phyloP scores from a whole-genome alignment of 2,329 filamentous ascomycete species.

The Botrytis aclada region DNA sequence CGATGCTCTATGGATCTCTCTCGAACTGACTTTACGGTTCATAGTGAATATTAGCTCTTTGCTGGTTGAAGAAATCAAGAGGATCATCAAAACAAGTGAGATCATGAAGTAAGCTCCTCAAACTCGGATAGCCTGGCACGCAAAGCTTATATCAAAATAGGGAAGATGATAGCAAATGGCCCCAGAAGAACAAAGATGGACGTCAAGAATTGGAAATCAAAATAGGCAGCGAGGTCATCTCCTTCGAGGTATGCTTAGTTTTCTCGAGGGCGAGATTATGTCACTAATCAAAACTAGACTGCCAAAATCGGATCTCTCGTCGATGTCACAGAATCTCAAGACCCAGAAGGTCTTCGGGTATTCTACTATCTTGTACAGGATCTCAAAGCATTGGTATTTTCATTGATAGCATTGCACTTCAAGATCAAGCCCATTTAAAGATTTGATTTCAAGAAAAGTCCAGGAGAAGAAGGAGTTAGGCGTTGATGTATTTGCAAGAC shows the following conservation, averaged over 20 bases:
- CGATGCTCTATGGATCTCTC: background rate
- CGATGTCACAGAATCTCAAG: conserved; percentile 92
- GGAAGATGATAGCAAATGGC: conserved; percentile 98
- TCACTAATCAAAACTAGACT: conserved; percentile 55
- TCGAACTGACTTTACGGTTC: conserved; percentile 18
- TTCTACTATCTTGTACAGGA: conserved; percentile 99
- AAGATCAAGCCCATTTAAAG: conserved; percentile 81
- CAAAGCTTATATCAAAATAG: conserved; percentile 46
- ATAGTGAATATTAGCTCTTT: conserved; percentile 93
- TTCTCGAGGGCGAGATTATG: background rate
- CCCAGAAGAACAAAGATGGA: conserved; percentile 98
- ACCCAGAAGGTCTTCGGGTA: conserved; percentile 91
- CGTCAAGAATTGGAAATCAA: conserved; percentile 95
- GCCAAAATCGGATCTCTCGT: conserved; percentile 97
- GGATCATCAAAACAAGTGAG: conserved; percentile 94
- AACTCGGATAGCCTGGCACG: background rate
- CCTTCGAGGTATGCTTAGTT: conserved; percentile 71
- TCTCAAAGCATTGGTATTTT: conserved; percentile 94
- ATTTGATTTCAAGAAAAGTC: background rate
- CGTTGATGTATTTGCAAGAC: conserved; percentile 23
- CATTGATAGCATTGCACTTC: conserved; percentile 93
- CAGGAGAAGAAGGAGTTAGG: conserved; percentile 33
- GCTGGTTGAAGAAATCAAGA: conserved; percentile 90
- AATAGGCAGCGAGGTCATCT: conserved; percentile 91
- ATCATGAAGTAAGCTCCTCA: conserved; percentile 77